Percentiles rank a stretch among this genome's conserved stretches.
Evolutionary conservation across 305 asterid genomes (phyloP).

Genomic region (Fraxinus paxiana): DNA sequence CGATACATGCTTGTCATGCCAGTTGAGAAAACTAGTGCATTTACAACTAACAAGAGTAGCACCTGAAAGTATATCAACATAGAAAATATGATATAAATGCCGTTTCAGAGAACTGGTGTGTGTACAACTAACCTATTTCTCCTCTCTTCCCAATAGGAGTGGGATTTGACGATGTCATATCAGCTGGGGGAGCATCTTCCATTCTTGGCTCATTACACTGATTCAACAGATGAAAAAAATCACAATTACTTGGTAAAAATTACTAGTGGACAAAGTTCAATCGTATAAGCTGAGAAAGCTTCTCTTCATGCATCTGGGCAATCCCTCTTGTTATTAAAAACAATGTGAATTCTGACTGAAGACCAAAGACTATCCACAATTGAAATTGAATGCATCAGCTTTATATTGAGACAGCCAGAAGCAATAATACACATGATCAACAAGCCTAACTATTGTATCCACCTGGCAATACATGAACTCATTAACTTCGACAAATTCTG

Average conservation of each 20-base stretch:
- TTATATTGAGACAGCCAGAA: conserved; percentile 16
- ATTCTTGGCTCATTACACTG: conserved; percentile 93
- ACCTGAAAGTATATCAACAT: conserved; percentile 10
- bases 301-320: not conserved
- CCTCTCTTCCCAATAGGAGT: conserved; percentile 70
- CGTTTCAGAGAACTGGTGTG: not conserved
- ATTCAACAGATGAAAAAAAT: conserved; percentile 23
- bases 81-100: not conserved
- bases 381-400: conserved; percentile 2
- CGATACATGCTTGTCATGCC: not conserved
- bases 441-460: conserved; percentile 5
- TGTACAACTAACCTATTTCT: conserved; percentile 59
- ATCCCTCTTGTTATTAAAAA: not conserved
- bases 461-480: not conserved
- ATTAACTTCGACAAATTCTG: not conserved
- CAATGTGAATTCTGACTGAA: conserved; percentile 1
- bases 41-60: conserved; percentile 43
- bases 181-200: conserved; percentile 97
- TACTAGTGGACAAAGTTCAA: conserved; percentile 4
- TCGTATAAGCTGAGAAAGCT: conserved; percentile 1
- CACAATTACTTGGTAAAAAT: conserved; percentile 1
- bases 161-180: conserved; percentile 70
- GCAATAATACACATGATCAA: conserved; percentile 7
- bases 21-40: not conserved
- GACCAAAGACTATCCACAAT: not conserved